Percentiles rank a stretch among this genome's conserved stretches.
These are phyloP conservation scores for Mycosphaerelloides madeirae DNA, from an alignment of 2,329 filamentous ascomycete genomes.

Conservation along the genomic window DNA sequence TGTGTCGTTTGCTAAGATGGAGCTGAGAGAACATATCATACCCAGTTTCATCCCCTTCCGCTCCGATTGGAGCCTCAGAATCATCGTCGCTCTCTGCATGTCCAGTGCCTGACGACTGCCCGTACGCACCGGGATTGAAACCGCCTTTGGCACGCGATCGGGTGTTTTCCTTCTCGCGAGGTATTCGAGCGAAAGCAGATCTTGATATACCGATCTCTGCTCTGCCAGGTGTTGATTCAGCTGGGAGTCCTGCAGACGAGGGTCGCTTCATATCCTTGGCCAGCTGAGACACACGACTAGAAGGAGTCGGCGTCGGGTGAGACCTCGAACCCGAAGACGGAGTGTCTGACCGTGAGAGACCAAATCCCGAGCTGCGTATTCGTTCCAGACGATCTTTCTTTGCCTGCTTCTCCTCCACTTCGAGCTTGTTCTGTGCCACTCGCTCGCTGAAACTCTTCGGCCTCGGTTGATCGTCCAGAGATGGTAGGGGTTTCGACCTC, in stretches of 20 bases:
- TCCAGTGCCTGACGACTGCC: constrained; percentile 9
- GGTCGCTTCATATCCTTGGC: constrained; percentile 9
- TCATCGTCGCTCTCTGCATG: constrained; percentile 18
- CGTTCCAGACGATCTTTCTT: constrained; percentile 42
- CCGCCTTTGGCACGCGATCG: constrained; percentile 5
- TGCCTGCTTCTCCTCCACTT: constrained; percentile 40
- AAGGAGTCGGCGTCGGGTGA: neutral
- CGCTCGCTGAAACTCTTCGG: constrained; percentile 73
- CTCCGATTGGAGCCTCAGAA: constrained; percentile 10
- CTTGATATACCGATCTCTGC: constrained; percentile 5
- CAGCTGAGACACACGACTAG: neutral
- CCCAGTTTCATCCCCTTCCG: constrained; percentile 38
- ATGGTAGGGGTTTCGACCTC: constrained; percentile 13
- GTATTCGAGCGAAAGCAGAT: constrained; percentile 11
- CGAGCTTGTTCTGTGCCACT: constrained; percentile 61
- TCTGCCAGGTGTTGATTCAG: neutral
- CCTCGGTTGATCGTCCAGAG: constrained; percentile 10
- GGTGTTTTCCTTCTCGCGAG: constrained; percentile 3
- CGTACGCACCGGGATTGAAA: constrained; percentile 10
- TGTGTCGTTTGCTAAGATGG: constrained; percentile 75
- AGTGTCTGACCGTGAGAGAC: constrained; percentile 9
- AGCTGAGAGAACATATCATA: constrained; percentile 85
- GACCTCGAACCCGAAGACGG: constrained; percentile 1
- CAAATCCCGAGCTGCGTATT: constrained; percentile 36
- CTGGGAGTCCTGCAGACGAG: constrained; percentile 13